Percentiles rank a stretch among this genome's conserved stretches.
These are phyloP conservation scores for Casaregolazyma suthepensis DNA, from an alignment of 1,139 yeast genomes.

Conservation along the genomic window DNA sequence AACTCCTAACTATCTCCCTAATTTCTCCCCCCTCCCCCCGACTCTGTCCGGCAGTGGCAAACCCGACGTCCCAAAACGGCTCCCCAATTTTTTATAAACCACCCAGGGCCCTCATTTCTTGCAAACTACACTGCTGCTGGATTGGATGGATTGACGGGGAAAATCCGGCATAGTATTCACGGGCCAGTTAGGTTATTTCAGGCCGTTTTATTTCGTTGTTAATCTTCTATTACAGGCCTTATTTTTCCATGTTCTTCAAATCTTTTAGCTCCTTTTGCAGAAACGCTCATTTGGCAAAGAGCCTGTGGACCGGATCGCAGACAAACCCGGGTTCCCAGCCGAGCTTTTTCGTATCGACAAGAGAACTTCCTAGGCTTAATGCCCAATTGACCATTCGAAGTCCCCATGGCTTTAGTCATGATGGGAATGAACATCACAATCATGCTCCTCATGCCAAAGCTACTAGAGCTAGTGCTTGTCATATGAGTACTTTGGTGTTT, in stretches of 20 bases:
- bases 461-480: constrained; percentile 10
- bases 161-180: no score
- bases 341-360: constrained; percentile 37
- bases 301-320: constrained; percentile 27
- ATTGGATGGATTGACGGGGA: neutral
- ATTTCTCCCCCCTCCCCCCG: neutral
- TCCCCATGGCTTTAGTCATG: constrained; percentile 9
- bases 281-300: constrained; percentile 33
- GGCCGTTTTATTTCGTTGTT: no score
- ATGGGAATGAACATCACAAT: constrained; percentile 13
- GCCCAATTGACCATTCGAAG: constrained; percentile 30
- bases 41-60: neutral
- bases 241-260: constrained; percentile 33
- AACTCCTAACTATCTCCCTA: neutral
- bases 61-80: neutral
- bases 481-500: constrained; percentile 11
- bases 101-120: neutral
- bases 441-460: constrained; percentile 20
- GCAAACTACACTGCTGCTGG: neutral
- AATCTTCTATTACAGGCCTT: no score
- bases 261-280: constrained; percentile 33
- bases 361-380: constrained; percentile 36
- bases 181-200: no score
- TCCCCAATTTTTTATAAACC: neutral
- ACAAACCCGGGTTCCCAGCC: constrained; percentile 26